Percentiles rank a stretch among this genome's conserved stretches.
These are phyloP conservation scores for Luzula sylvatica DNA, from an alignment of 176 grass and related monocot species.

Conservation along the genomic window DNA sequence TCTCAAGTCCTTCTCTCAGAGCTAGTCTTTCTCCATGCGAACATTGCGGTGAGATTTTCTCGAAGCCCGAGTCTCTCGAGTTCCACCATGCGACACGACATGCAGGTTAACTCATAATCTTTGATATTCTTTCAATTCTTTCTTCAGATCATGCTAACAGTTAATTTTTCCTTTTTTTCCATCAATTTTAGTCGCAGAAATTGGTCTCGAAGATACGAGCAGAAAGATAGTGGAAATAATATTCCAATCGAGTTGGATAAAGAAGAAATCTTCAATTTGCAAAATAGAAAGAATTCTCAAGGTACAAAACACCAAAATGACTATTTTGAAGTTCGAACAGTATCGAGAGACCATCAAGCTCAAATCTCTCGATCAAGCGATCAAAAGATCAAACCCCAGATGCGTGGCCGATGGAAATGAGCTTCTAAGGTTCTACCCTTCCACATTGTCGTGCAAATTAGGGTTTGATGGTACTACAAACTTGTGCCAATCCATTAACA, in stretches of 20 bases:
- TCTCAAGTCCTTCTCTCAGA: constrained; percentile 26
- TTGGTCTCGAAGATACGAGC: constrained; percentile 55
- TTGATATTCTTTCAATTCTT: background rate
- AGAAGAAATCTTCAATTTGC: constrained; percentile 40
- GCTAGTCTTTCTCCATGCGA: constrained; percentile 35
- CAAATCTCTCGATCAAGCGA: constrained; percentile 26
- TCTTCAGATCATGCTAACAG: background rate
- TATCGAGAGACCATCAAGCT: constrained; percentile 68
- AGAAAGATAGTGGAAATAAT: constrained; percentile 97
- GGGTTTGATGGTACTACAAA: constrained; percentile 22
- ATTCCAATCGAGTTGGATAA: constrained; percentile 85
- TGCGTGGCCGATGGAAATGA: constrained; percentile 91
- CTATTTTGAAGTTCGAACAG: constrained; percentile 57
- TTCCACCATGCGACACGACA: constrained; percentile 50
- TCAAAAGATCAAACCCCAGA: constrained; percentile 50
- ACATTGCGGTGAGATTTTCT: constrained; percentile 61
- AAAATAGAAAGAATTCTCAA: constrained; percentile 76
- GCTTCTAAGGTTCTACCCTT: constrained; percentile 64
- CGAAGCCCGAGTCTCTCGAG: constrained; percentile 53
- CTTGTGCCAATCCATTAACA: constrained; percentile 32
- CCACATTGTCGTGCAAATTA: constrained; percentile 51
- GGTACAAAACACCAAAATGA: constrained; percentile 45
- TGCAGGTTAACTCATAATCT: constrained; percentile 36
- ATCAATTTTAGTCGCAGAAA: constrained; percentile 55
- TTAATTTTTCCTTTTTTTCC: constrained; percentile 10